Evolutionary conservation across 257 asterid genomes (phyloP), one percentile per base, ranked within the genome.

Genomic region (Gentiana dahurica): DNA sequence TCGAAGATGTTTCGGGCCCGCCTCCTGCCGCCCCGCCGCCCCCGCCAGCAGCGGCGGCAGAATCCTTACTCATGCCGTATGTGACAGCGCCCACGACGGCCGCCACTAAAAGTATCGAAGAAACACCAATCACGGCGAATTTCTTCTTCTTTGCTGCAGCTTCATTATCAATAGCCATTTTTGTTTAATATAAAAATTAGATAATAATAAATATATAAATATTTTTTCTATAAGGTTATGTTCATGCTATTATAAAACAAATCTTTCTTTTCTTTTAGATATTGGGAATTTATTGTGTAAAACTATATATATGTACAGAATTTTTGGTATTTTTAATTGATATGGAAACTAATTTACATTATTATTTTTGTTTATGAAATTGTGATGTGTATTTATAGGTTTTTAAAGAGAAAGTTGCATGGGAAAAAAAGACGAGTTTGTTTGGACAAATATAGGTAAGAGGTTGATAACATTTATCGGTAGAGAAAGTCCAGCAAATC

Each of bases 51-150:
- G 63, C 5, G 3, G 10, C 45, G 4, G 11, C 50, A 8, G 37
- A 41, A 2, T 12, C 11, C 1, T 41, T 12, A n/a, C 12, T 13
- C 35, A 49, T 15, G 0, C 45, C 12, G 12, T 58, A 55, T 0
- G 65, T 60, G 1, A 72, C 71, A 1, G 68, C 55, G 0, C 72
- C 79, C 2, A 74, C 51, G 2, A 70, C 70, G 11, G 68, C 68
- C 0, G 77, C 77, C 36, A 70, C 76, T 1, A 74, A 53, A 46
- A 74, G 68, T 63, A 70, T 36, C 2, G 79, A 70, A 10, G 73
- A 68, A 51, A 70, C 15, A 43, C 73, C 64, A 3, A 54, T 57
- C 8, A 66, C 15, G 6, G 68, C 54, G 1, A 51, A 5, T 59
- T 69, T 74, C 2, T 66, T 74, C 43, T 51, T 62, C 6, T 39